Evolutionary conservation across 257 asterid genomes (phyloP).

Genomic region (Buddleja alternifolia): DNA sequence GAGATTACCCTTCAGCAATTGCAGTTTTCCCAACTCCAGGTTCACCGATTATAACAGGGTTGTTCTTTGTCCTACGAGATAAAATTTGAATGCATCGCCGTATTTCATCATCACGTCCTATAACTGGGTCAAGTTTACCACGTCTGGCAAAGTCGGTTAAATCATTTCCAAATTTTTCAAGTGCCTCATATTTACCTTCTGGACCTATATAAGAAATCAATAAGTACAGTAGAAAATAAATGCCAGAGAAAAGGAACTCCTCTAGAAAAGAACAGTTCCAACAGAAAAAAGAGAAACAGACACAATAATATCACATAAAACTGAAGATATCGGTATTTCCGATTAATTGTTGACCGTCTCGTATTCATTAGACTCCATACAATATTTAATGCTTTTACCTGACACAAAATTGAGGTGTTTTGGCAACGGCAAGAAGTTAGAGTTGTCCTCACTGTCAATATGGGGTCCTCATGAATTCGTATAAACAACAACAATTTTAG

Average conservation of each 20-base stretch:
- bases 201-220: slow-evolving; percentile 54
- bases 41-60: slow-evolving; percentile 97
- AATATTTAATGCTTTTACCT: not conserved
- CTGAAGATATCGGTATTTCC: not conserved
- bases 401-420: not conserved
- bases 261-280: not conserved
- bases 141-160: slow-evolving; percentile 95
- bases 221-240: slow-evolving; percentile 15
- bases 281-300: not conserved
- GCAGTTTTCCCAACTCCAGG: slow-evolving; percentile 99
- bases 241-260: not conserved
- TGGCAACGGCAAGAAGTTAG: not conserved
- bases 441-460: not conserved
- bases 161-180: slow-evolving; percentile 93
- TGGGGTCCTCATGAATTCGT: not conserved
- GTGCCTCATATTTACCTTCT: slow-evolving; percentile 90
- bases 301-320: not conserved
- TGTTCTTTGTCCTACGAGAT: slow-evolving; percentile 91
- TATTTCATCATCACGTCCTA: slow-evolving; percentile 98
- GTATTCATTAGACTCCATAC: not conserved
- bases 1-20: slow-evolving; percentile 93
- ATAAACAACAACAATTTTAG: no score
- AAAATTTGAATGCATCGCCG: slow-evolving; percentile 93
- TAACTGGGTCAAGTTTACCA: slow-evolving; percentile 97
- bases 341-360: not conserved